Evolutionary conservation across 1,284 basidiomycete species (phyloP).

Genomic region (Marasmius fiardii): DNA sequence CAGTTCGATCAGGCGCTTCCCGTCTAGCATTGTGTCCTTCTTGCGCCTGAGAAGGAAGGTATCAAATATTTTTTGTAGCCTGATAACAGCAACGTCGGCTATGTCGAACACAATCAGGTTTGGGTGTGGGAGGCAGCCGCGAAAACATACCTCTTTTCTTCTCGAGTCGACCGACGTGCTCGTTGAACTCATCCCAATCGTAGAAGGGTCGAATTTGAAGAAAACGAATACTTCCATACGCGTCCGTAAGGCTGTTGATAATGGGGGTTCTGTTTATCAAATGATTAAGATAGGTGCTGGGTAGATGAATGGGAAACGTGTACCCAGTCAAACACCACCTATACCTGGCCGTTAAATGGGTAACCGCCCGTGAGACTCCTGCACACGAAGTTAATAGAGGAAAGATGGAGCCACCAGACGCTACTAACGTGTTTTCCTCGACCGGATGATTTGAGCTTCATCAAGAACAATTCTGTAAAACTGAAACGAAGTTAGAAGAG

Average conservation of each 20-base stretch:
- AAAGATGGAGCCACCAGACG: constrained; percentile 1
- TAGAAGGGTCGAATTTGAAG: constrained; percentile 48
- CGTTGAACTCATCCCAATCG: constrained; percentile 47
- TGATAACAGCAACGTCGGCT: constrained; percentile 45
- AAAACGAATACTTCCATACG: constrained; percentile 51
- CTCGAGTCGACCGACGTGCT: constrained; percentile 37
- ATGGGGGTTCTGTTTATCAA: constrained; percentile 45
- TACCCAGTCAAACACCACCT: constrained; percentile 58
- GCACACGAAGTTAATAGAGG: constrained; percentile 2
- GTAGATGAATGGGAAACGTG: constrained; percentile 10
- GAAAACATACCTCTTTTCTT: constrained; percentile 38
- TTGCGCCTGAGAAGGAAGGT: constrained; percentile 52
- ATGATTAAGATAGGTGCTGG: background rate
- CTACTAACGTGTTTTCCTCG: constrained; percentile 42
- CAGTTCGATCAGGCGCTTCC: constrained; percentile 56
- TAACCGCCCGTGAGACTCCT: constrained; percentile 48
- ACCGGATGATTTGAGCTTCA: constrained; percentile 55
- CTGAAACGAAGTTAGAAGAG: constrained; percentile 20
- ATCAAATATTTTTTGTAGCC: constrained; percentile 49
- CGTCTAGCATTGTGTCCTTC: constrained; percentile 53
- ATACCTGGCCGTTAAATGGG: constrained; percentile 37
- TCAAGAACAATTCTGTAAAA: constrained; percentile 53
- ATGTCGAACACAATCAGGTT: constrained; percentile 1
- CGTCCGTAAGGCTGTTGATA: constrained; percentile 49
- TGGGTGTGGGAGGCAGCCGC: background rate